Evolutionary conservation across 1,139 yeast genomes (phyloP), one percentile per base, ranked within the genome.

Genomic region (Hansenula sp.): DNA sequence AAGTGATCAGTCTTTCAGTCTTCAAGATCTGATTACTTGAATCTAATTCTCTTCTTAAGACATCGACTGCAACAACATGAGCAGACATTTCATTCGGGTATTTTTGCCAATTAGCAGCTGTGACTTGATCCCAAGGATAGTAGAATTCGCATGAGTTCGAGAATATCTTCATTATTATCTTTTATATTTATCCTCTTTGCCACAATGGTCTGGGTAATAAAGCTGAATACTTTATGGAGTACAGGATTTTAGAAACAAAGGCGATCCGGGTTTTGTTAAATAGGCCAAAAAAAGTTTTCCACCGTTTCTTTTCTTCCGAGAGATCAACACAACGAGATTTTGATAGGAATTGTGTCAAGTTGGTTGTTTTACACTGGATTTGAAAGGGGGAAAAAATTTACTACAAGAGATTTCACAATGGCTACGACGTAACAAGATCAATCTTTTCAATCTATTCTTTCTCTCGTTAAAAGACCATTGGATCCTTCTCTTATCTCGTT

Each of bases 21-120:
- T 85, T 74, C 42, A 93, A 71, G 0, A 79, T 71, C 18, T 80
- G 76, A 1, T 77, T 74, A 9, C 63, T 65, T 1, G 74, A 68
- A 56, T 83, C 79, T 28, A 89, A 61, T 53, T 83, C 87, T 48
- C 98, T 73, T 47, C 84, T 70, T 40, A 93, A 67, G 3, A 89
- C 88, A 63, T 93, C 99, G 7, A 93, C 98, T 1, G 95, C 94
- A 16, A 89, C 84, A n/a, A 93, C 99, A 66, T 93, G 99, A 0
- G 95, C 78, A 8, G 96, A 84, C 49, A 84, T 73, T 58, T 90
- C 96, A 52, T 93, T 93, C 15, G 99, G 99, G 66, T 93, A 93
- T 59, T 93, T 93, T 53, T 80, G 82, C 99, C 99, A 93, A 65
- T 93, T 91, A 47, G 98, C 98, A 0, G 96, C 91, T 1, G 96